Percentiles rank a stretch among this genome's conserved stretches.
Conservation (phyloP, 2,329 filamentous ascomycete species). For the Parafenestella ontariensis region DNA sequence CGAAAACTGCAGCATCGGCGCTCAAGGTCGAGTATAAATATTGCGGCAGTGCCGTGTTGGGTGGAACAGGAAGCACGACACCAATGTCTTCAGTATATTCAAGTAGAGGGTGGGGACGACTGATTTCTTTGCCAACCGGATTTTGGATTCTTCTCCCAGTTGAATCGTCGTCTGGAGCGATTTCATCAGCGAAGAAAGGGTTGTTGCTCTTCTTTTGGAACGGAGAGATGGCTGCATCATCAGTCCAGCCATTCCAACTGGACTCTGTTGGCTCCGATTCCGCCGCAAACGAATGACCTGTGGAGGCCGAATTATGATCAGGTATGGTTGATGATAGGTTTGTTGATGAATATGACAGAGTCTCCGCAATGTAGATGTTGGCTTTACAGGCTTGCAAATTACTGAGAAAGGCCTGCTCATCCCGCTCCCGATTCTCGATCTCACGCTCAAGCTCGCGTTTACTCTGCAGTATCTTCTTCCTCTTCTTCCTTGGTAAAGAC, state of each 20-base stretch:
- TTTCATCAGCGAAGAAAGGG: constrained; percentile 18
- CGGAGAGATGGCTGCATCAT: constrained; percentile 29
- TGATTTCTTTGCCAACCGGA: neutral
- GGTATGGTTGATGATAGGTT: constrained; percentile 12
- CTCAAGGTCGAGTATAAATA: constrained; percentile 20
- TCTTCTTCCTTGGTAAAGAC: constrained; percentile 30
- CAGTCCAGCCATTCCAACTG: constrained; percentile 43
- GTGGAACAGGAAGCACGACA: constrained; percentile 12
- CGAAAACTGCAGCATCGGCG: constrained; percentile 32
- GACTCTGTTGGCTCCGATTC: constrained; percentile 29
- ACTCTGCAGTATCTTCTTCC: constrained; percentile 39
- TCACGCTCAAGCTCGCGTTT: constrained; percentile 38
- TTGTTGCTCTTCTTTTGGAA: constrained; percentile 26
- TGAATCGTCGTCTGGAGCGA: constrained; percentile 29
- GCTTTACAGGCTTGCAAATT: constrained; percentile 41
- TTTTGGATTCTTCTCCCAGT: neutral
- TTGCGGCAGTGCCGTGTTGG: constrained; percentile 21
- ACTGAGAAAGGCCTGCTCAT: constrained; percentile 39
- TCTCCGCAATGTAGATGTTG: constrained; percentile 39
- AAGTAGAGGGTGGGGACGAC: constrained; percentile 8
- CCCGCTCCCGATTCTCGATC: constrained; percentile 41
- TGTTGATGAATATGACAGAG: constrained; percentile 17
- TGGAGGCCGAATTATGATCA: constrained; percentile 21
- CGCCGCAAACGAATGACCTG: constrained; percentile 16
- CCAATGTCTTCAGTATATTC: neutral